Base-by-base conservation (phyloP, 148 eudicot genomes). In the Polygonum maritimum region DNA sequence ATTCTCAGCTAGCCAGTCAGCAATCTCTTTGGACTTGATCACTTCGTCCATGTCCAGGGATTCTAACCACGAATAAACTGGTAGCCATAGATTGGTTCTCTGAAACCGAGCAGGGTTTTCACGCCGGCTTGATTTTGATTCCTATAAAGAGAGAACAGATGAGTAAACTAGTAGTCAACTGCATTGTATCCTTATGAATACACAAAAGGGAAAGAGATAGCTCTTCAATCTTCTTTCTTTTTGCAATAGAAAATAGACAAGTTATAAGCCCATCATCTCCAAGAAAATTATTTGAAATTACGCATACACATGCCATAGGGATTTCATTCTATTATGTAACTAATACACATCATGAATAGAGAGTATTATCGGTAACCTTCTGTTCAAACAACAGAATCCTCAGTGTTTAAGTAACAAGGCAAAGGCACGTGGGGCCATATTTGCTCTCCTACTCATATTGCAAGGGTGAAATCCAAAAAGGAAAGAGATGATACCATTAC, bases 41-140 rank as follows among this genome's bases (percentile, higher is more conserved):
- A 92, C 90, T 77, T 94, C 97, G 78, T 90, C 92, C 10, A 86
- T 75, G 69, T 92, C 86, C 76, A 94, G 81, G 8, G 98, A 84
- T 49, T 94, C 98, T 77, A 94, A 86, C 98, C 98, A 94, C 4
- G 93, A 62, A 86, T 94, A 94, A 62, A 94, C 96, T 73, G 98
- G 98, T 82, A 79, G 81, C 98, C 98, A 94, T 33, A 80, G 89
- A 76, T 94, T 97, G 51, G 96, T 89, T 71, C 98, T 89, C 81
- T 94, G 97, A 83, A 94, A 94, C 40, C 93, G 90, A 73, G 82
- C 83, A 47, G 88, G 88, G 60, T 84, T 83, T 81, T 89, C 94
- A 79, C 69, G 73, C 57, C 74, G 87, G 78, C 38, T 81, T 44
- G 51, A 82, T 78, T 84, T 89, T n/a, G 81, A 87, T 87, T 88